Evolutionary conservation across 768 basidiomycete genomes (phyloP).

Genomic region (Infundibulicybe gibba): DNA sequence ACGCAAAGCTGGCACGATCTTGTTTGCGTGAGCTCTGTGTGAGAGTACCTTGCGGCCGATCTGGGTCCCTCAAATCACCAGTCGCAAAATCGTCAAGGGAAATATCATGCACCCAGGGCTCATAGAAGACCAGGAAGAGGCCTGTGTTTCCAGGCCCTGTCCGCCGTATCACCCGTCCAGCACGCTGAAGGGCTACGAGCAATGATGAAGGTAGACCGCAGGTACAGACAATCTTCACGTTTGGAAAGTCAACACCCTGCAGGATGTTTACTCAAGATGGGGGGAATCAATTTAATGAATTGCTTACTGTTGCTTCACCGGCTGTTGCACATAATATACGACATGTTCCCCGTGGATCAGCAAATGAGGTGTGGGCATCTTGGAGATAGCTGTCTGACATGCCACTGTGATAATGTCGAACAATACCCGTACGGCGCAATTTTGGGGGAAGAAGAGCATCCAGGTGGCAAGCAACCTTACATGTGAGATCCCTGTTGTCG

Average conservation of each 20-base stretch:
- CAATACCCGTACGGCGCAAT: constrained; percentile 8
- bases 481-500: constrained; percentile 2
- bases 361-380: constrained; percentile 13
- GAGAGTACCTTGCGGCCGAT: too few species aligned
- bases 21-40: too few species aligned
- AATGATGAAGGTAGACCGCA: constrained; percentile 10
- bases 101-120: constrained; percentile 8
- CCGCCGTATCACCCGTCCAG: constrained; percentile 10
- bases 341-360: constrained; percentile 8
- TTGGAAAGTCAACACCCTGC: constrained; percentile 18
- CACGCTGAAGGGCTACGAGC: constrained; percentile 13
- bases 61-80: too few species aligned
- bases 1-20: too few species aligned
- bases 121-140: constrained; percentile 12
- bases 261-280: neutral
- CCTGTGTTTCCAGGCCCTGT: constrained; percentile 2
- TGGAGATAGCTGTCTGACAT: constrained; percentile 23
- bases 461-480: constrained; percentile 2
- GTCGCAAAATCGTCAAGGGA: neutral
- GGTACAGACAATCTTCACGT: constrained; percentile 15
- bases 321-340: constrained; percentile 18
- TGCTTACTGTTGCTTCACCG: constrained; percentile 17
- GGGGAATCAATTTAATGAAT: neutral
- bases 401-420: constrained; percentile 19
- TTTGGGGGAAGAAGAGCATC: constrained; percentile 6